Evolutionary conservation across 2,329 filamentous ascomycete genomes (phyloP).

Genomic region (Endoconidiophora polonica): DNA sequence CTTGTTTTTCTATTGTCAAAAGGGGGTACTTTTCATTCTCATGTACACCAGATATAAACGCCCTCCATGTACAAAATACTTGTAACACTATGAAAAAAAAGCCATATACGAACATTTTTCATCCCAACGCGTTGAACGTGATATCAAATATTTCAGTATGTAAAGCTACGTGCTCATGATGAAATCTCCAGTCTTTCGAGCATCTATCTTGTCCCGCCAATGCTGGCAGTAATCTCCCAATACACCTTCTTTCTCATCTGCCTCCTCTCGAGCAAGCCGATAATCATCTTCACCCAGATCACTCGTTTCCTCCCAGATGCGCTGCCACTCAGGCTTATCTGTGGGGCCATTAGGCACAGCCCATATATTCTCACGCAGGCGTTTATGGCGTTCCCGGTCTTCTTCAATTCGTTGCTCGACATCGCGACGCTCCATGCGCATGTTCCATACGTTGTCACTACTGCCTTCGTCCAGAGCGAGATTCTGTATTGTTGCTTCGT

Average conservation of each 20-base stretch:
- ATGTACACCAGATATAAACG: not conserved
- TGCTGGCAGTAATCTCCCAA: constrained; percentile 13
- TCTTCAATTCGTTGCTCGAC: constrained; percentile 95
- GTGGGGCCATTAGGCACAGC: constrained; percentile 48
- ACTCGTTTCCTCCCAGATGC: constrained; percentile 74
- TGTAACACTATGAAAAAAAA: too few relatives aligned
- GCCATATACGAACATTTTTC: too few relatives aligned
- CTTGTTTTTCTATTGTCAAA: not conserved
- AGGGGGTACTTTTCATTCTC: not conserved
- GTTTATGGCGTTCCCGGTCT: constrained; percentile 86
- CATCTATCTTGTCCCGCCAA: constrained; percentile 8
- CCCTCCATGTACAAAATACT: too few relatives aligned
- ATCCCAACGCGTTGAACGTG: too few relatives aligned
- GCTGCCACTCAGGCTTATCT: constrained; percentile 54
- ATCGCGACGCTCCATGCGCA: constrained; percentile 58
- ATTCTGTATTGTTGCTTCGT: too few relatives aligned
- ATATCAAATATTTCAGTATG: too few relatives aligned
- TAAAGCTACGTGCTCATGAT: not conserved
- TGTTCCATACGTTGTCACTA: not conserved
- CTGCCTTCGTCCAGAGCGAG: not conserved
- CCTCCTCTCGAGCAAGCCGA: constrained; percentile 58
- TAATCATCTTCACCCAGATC: constrained; percentile 80
- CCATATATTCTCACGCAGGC: constrained; percentile 85
- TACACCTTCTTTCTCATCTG: constrained; percentile 27
- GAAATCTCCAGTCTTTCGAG: not conserved